A percentile compares a stretch with the other conserved stretches of the same genome.
phyloP scores from a whole-genome alignment of 2,329 filamentous ascomycete genomes.

The Septoria petroselini region DNA sequence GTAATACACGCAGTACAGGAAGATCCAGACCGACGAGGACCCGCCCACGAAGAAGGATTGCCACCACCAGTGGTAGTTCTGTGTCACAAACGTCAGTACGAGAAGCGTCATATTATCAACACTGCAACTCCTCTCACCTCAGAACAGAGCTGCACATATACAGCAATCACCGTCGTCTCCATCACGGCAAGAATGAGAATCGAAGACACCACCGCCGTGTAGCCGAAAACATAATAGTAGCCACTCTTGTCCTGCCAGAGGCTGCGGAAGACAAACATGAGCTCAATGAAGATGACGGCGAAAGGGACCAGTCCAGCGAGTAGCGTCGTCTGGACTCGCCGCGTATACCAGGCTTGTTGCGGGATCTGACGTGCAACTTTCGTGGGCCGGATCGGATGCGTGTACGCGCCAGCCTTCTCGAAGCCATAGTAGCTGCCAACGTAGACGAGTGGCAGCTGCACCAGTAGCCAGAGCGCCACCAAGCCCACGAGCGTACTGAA shows the following conservation, averaged over 20 bases:
- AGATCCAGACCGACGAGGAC: slow-evolving; percentile 75
- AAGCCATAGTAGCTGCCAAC: slow-evolving; percentile 75
- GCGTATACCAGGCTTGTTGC: slow-evolving; percentile 70
- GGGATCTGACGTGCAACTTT: slow-evolving; percentile 71
- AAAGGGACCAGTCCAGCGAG: slow-evolving; percentile 78
- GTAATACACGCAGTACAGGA: slow-evolving; percentile 79
- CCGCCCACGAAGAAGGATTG: slow-evolving; percentile 78
- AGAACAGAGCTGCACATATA: slow-evolving; percentile 76
- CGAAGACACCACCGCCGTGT: slow-evolving; percentile 68
- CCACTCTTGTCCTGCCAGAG: slow-evolving; percentile 88
- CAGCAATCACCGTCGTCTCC: slow-evolving; percentile 78
- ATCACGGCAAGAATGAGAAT: slow-evolving; percentile 74
- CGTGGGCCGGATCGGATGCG: slow-evolving; percentile 76
- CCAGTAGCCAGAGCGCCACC: slow-evolving; percentile 74
- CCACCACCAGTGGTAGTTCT: slow-evolving; percentile 92
- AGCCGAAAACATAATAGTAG: slow-evolving; percentile 90
- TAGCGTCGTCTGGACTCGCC: slow-evolving; percentile 61
- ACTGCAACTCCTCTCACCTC: slow-evolving; percentile 60
- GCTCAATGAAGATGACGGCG: slow-evolving; percentile 82
- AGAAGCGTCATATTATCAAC: too few species aligned
- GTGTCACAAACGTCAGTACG: too few species aligned
- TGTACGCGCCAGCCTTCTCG: slow-evolving; percentile 64
- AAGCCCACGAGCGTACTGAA: slow-evolving; percentile 74
- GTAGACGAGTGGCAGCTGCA: slow-evolving; percentile 83
- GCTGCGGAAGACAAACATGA: slow-evolving; percentile 82